Evolutionary conservation across 108 stramenopile species (phyloP).

Genomic region (Nitzschia putrida): DNA sequence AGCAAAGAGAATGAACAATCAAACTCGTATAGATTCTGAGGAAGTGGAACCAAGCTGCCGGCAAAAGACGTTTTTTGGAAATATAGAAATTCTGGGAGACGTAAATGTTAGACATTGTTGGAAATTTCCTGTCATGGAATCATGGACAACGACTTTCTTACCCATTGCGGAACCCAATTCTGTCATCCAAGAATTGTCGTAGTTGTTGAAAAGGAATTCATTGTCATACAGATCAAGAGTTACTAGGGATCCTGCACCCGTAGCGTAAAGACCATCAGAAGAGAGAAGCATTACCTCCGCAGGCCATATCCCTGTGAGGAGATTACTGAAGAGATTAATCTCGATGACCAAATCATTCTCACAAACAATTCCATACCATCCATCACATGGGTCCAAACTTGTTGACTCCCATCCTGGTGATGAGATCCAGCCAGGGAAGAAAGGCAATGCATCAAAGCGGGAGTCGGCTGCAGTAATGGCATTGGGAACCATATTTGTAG

Average conservation of each 20-base stretch:
- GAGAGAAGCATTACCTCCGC: constrained; percentile 29
- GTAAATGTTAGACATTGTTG: neutral
- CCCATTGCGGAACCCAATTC: constrained; percentile 29
- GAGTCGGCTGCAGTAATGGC: constrained; percentile 17
- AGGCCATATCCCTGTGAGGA: constrained; percentile 41
- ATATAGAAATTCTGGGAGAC: constrained; percentile 14
- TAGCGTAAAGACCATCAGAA: constrained; percentile 31
- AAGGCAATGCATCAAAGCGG: constrained; percentile 13
- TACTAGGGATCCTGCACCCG: constrained; percentile 35
- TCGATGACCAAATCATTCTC: constrained; percentile 19
- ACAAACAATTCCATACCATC: constrained; percentile 41
- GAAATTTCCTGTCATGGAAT: neutral
- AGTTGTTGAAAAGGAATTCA: constrained; percentile 32
- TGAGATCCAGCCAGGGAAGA: constrained; percentile 27
- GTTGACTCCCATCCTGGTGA: constrained; percentile 15
- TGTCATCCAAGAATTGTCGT: constrained; percentile 36
- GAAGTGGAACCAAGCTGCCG: constrained; percentile 24
- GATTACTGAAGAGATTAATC: constrained; percentile 32
- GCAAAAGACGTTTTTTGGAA: constrained; percentile 33
- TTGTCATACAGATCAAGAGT: constrained; percentile 30
- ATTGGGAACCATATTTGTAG: constrained; percentile 27
- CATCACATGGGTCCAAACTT: constrained; percentile 30
- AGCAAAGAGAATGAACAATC: constrained; percentile 31
- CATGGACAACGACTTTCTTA: neutral
- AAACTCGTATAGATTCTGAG: constrained; percentile 29